Base-by-base conservation (phyloP, 257 asterid species). In the Nemophila menziesii region DNA sequence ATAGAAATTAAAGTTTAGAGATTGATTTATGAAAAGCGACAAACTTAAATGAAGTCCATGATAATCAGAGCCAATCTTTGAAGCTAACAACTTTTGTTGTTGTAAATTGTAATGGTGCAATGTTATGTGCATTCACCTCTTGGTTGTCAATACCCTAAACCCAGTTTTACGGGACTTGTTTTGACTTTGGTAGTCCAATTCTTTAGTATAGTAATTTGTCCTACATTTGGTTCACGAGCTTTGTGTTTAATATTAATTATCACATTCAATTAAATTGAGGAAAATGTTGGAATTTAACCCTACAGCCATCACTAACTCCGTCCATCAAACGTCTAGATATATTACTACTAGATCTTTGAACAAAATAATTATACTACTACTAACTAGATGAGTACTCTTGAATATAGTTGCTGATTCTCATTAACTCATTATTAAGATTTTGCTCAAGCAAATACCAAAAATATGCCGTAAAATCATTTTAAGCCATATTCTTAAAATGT, bases 101-200 rank as follows among this genome's bases (percentile, higher is more conserved):
- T 41, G 46, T 38, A 8, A 38, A 38, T 13, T 38, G 14, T n/a
- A 7, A 20, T 41, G 24, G 11, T 41, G 46, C 22, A 20, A 5
- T 19, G n/a, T 48, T 16, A n/a, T 22, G n/a, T 33, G 33, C 33
- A 27, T 9, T 48, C 12, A 15, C n/a, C 20, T 41, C 8, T 5
- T 50, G 5, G 42, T 15, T 51, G 45, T 22, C 22, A 24, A 29
- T 22, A n/a, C n/a, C 26, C 56, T 8, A 51, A 37, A 18, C 48
- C 56, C 53, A 55, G 16, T 45, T 55, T 55, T 41, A 45, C 52
- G 61, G 53, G 47, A 16, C 16, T 24, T 41, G 40, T 4, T 37
- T 36, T 55, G 53, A 44, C 52, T 34, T 16, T 21, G 43, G 52
- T 5, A 44, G 17, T 20, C 36, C 37, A 47, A 36, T 34, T 37